Evolutionary conservation across 2,329 filamentous ascomycete genomes (phyloP), one percentile per base, ranked within the genome.

Genomic region (Xylariaceae sp.): DNA sequence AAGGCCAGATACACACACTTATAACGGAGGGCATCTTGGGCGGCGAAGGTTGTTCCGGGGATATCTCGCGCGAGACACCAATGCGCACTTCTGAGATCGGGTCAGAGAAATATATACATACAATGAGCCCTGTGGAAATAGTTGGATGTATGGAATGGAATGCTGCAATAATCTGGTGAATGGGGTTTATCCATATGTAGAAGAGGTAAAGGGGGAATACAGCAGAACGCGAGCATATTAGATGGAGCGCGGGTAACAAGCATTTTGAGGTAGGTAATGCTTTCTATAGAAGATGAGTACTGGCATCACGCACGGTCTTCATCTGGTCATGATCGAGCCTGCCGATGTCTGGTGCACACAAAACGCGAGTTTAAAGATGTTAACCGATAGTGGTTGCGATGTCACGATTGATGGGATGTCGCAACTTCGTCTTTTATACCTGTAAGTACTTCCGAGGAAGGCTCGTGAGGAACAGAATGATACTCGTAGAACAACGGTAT

Each of bases 1-100:
- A 56, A 18, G 56, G 63, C 61, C 48, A 60, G 59, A 53, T 53
- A 45, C 52, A 50, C 30, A 60, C 47, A 37, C 23, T 56, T 37
- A 17, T 51, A 11, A 50, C 44, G 34, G 50, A 53, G 15, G 53
- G 17, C 57, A 62, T 59, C 9, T 34, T 39, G 18, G 23, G 37
- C 50, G 8, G n/a, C 11, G 30, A 47, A 37, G 6, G 34, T 41
- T 18, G 2, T 37, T 6, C 17, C 39, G 7, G 48, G 11, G 5
- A 5, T n/a, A 8, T 9, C 39, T n/a, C 10, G 13, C 1, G 8
- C 17, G 23, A 4, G 35, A 17, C 17, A 30, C 11, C 48, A 18
- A 18, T 18, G 9, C 45, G 45, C 6, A 18, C 45, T 9, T 7
- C 41, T 41, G 3, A 8, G 9, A 8, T 37, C 4, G 37, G 8